A percentile compares a stretch with the other conserved stretches of the same genome.
Conservation (phyloP, 306 rosid species). For the Glycine soja region DNA sequence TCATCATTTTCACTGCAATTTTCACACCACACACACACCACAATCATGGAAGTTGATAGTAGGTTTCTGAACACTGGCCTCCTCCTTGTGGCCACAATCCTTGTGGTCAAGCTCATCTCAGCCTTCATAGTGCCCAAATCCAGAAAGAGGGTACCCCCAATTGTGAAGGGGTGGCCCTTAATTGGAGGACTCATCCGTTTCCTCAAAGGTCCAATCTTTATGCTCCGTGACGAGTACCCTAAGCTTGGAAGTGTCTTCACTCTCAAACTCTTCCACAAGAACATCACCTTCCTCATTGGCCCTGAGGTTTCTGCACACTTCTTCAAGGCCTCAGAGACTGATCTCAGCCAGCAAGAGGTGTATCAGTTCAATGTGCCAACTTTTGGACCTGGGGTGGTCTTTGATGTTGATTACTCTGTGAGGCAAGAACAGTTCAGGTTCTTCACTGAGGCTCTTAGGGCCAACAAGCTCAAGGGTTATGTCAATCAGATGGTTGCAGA, state of each 20-base stretch:
- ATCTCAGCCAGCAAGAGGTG: conserved; percentile 96
- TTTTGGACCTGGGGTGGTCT: conserved; percentile 94
- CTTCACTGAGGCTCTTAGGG: conserved; percentile 91
- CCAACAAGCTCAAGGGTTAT: conserved; percentile 77
- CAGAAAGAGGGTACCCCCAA: conserved; percentile 68
- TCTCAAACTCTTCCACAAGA: conserved; percentile 68
- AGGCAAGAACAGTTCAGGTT: conserved; percentile 95
- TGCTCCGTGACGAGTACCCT: conserved; percentile 86
- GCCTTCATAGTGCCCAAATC: conserved; percentile 67
- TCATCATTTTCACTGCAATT: too few species aligned
- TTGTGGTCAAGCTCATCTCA: conserved; percentile 68
- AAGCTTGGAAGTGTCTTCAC: conserved; percentile 91
- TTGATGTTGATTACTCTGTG: conserved; percentile 89
- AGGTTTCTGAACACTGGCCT: conserved; percentile 57
- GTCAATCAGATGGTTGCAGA: conserved; percentile 96
- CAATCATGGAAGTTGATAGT: conserved; percentile 44
- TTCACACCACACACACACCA: neutral
- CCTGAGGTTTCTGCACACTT: conserved; percentile 96
- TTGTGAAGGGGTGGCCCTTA: conserved; percentile 61
- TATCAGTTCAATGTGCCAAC: conserved; percentile 96
- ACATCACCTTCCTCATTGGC: conserved; percentile 85
- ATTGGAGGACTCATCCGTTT: conserved; percentile 75
- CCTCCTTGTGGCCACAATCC: conserved; percentile 67
- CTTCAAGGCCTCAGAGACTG: conserved; percentile 85
- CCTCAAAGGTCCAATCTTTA: conserved; percentile 79